Evolutionary conservation across 140 eudicot species (phyloP), one percentile per base, ranked within the genome.

Genomic region (Oenanthe javanica): DNA sequence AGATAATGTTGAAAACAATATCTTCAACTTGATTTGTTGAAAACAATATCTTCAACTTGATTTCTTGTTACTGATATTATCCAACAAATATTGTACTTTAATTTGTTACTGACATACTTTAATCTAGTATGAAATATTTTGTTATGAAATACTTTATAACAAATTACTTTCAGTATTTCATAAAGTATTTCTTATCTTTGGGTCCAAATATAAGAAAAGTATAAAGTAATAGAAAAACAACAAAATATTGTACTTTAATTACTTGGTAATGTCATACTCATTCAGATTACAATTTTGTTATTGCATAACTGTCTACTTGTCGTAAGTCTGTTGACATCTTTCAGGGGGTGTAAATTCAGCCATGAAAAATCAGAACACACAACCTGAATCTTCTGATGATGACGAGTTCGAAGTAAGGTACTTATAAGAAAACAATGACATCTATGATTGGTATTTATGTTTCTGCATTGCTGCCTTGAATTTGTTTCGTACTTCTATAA

Each of bases 401-500:
- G 89, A 84, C 51, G 90, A 86, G 47, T 87, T 81, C 78, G 90
- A 85, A 77, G 94, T 89, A 85, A 74, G 87, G 69, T 59, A 43
- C 16, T 71, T 73, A 43, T 75, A 2, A 48, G 79, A 46, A 38
- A 46, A n/a, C 27, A 9, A 75, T 25, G 11, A 49, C 23, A 2
- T 75, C 45, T 78, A 79, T 43, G 7, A 10, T 7, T 8, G 47
- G 79, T 76, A 47, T 38, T 2, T 14, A n/a, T 27, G 69, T 61
- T 61, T 61, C 12, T 61, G 69, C 9, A 61, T 51, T 7, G n/a
- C 83, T 55, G 11, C 45, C 2, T 67, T 48, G 2, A 15, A 19
- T 72, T 11, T 61, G 19, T 23, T 77, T 51, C 10, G 12, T 43
- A 63, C 0, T 18, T 11, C 9, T 47, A 27, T 25, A 18, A 3